Conservation (phyloP, 2,329 filamentous ascomycete genomes). For the Sporothrix globosa region DNA sequence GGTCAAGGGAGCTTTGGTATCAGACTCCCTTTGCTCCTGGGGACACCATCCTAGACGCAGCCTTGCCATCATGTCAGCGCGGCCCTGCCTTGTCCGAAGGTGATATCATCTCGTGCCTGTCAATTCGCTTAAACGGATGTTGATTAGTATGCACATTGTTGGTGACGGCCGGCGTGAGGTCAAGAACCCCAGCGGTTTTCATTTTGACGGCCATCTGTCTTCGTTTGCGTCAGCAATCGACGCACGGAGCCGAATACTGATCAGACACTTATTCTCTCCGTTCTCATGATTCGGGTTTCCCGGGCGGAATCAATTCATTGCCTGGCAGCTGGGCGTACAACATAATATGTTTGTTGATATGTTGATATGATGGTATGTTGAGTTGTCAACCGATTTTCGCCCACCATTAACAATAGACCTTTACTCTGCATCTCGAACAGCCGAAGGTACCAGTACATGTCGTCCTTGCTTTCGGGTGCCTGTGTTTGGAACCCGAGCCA, state of each 20-base stretch:
- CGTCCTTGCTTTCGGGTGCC: neutral
- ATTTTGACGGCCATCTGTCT: too few species aligned
- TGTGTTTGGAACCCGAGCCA: neutral
- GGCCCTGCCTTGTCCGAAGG: neutral
- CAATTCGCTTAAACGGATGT: neutral
- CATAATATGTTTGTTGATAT: too few species aligned
- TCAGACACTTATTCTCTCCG: neutral
- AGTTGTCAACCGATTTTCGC: slow-evolving; percentile 16
- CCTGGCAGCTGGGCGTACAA: too few species aligned
- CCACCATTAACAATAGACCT: neutral
- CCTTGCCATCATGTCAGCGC: slow-evolving; percentile 17
- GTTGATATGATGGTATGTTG: neutral
- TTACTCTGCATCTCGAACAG: slow-evolving; percentile 1
- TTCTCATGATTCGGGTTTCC: neutral
- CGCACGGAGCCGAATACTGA: neutral
- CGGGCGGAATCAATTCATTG: neutral
- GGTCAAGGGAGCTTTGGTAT: neutral
- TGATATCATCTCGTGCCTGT: neutral
- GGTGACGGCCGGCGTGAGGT: neutral
- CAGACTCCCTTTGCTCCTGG: neutral
- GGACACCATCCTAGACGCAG: neutral
- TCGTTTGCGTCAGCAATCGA: too few species aligned
- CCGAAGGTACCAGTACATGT: slow-evolving; percentile 23
- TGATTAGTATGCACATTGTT: neutral
- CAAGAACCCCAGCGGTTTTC: too few species aligned